A percentile compares a stretch with the other conserved stretches of the same genome.
Evolutionary conservation across 1,284 basidiomycete genomes (phyloP).

Genomic region (Bjerkandera adusta): DNA sequence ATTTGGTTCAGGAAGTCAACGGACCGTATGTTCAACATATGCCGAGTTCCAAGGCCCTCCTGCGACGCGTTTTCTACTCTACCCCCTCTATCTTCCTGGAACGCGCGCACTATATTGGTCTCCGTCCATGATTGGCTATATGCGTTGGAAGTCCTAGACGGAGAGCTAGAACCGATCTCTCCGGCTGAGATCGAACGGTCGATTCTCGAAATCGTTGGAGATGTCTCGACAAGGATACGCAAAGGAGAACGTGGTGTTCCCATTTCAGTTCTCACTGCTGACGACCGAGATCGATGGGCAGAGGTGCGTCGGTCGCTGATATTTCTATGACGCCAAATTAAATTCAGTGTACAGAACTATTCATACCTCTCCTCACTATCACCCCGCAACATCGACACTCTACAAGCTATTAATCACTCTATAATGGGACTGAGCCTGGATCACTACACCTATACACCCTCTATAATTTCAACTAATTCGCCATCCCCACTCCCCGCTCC

Average conservation of each 20-base stretch:
- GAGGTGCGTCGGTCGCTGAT: conserved; percentile 44
- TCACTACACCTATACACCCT: conserved; percentile 50
- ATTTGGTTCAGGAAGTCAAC: conserved; percentile 62
- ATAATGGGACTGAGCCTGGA: conserved; percentile 76
- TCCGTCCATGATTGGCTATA: conserved; percentile 85
- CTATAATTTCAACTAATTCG: conserved; percentile 28
- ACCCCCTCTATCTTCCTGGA: conserved; percentile 39
- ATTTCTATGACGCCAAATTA: neutral
- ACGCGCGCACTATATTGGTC: conserved; percentile 65
- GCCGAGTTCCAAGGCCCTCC: conserved; percentile 64
- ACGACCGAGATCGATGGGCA: conserved; percentile 85
- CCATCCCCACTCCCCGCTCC: conserved; percentile 21
- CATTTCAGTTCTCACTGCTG: conserved; percentile 77
- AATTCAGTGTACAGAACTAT: conserved; percentile 57
- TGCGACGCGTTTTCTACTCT: conserved; percentile 64
- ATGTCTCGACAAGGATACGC: conserved; percentile 57
- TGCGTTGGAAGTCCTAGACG: conserved; percentile 66
- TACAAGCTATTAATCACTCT: conserved; percentile 70
- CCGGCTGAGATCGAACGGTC: conserved; percentile 64
- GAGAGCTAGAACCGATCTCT: conserved; percentile 31
- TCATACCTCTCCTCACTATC: conserved; percentile 69
- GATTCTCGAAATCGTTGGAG: conserved; percentile 65
- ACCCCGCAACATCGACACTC: conserved; percentile 56
- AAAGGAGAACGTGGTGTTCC: conserved; percentile 55
- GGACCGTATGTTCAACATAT: conserved; percentile 73